A percentile compares a stretch with the other conserved stretches of the same genome.
Conservation (phyloP, 768 basidiomycete genomes). For the Lentinula sp. region DNA sequence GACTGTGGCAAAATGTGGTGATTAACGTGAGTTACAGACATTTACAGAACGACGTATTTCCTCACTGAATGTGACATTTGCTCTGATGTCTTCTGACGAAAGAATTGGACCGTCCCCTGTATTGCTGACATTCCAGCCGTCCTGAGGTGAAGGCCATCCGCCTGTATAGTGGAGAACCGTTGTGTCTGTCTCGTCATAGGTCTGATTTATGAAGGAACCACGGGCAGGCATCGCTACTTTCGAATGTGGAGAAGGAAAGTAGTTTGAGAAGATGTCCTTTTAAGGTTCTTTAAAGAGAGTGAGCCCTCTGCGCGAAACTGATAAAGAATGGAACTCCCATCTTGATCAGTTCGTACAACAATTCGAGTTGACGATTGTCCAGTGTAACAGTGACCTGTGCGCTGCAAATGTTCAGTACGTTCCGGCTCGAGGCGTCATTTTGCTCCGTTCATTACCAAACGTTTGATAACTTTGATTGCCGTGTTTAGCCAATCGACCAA, state of each 20-base stretch:
- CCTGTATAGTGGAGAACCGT: conserved; percentile 15
- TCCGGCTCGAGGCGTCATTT: too few relatives aligned
- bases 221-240: not conserved
- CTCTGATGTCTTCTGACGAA: conserved; percentile 15
- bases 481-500: too few relatives aligned
- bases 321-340: too few relatives aligned
- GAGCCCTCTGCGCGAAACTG: not conserved
- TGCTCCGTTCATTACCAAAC: too few relatives aligned
- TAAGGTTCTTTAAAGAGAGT: not conserved
- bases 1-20: not conserved
- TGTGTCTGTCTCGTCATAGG: conserved; percentile 20
- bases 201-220: conserved; percentile 8
- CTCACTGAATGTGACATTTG: conserved; percentile 24
- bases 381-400: too few relatives aligned
- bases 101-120: conserved; percentile 22
- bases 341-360: too few relatives aligned
- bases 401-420: too few relatives aligned
- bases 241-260: too few relatives aligned
- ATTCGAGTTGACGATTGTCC: too few relatives aligned
- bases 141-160: conserved; percentile 13
- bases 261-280: not conserved
- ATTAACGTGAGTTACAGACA: not conserved
- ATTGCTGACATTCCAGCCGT: conserved; percentile 21
- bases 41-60: not conserved
- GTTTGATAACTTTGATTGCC: too few relatives aligned